Evolutionary conservation across 2,329 filamentous ascomycete genomes (phyloP).

Genomic region (Cordyceps cateniannulata): DNA sequence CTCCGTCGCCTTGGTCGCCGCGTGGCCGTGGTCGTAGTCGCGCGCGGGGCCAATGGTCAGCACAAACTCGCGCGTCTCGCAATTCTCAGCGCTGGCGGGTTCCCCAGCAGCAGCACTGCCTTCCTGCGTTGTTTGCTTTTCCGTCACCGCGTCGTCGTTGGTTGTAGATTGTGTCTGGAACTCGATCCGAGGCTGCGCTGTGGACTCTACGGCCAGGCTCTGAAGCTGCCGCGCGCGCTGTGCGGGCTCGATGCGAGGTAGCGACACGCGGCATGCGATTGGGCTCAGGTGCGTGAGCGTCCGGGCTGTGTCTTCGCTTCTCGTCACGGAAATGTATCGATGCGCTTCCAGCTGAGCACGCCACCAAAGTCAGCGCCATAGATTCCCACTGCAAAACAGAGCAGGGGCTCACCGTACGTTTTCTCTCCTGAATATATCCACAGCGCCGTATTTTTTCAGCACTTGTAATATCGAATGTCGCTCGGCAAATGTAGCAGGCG

Average conservation of each 20-base stretch:
- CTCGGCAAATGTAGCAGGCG: constrained; percentile 46
- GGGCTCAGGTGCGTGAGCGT: constrained; percentile 39
- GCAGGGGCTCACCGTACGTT: background rate
- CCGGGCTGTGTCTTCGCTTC: constrained; percentile 31
- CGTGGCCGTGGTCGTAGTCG: constrained; percentile 33
- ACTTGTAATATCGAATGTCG: constrained; percentile 48
- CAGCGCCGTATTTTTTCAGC: constrained; percentile 41
- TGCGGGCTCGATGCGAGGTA: constrained; percentile 21
- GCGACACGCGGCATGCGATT: constrained; percentile 37
- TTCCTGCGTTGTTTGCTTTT: background rate
- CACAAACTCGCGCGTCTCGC: constrained; percentile 29
- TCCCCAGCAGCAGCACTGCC: background rate
- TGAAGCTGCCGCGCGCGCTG: constrained; percentile 24
- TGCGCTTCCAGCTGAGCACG: background rate
- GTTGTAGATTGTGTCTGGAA: background rate
- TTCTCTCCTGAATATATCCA: constrained; percentile 44
- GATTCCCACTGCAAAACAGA: background rate
- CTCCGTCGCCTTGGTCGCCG: constrained; percentile 26
- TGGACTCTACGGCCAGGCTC: background rate
- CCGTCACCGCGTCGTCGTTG: no score
- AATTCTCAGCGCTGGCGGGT: background rate
- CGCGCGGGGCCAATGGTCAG: constrained; percentile 34
- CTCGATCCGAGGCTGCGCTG: background rate
- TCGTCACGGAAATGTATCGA: constrained; percentile 36
- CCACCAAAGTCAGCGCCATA: background rate